Conservation (phyloP, 257 asterid species). For the Lycium barbarum region DNA sequence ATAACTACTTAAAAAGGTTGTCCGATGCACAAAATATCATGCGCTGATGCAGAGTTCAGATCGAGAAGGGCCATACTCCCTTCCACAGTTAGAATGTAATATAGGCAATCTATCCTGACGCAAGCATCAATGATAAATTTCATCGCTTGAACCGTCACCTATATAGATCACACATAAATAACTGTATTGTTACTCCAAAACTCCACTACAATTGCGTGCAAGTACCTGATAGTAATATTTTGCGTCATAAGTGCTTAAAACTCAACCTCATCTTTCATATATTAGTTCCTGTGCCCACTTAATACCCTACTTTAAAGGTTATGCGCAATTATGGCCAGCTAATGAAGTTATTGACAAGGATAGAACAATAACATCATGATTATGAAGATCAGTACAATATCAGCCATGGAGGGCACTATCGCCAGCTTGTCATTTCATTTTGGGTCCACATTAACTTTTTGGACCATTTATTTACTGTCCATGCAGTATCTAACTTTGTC, state of each 20-base stretch:
- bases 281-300: background rate
- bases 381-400: constrained; percentile 50
- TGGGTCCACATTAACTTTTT: constrained; percentile 46
- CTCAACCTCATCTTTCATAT: background rate
- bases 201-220: background rate
- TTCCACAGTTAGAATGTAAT: background rate
- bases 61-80: background rate
- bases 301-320: background rate
- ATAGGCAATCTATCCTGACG: background rate
- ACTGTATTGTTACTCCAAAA: background rate
- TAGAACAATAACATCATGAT: constrained; percentile 56
- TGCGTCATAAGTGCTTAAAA: background rate
- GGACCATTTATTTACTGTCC: constrained; percentile 35
- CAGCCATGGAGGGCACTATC: constrained; percentile 20
- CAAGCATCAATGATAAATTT: background rate
- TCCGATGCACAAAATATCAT: background rate
- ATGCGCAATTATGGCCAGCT: constrained; percentile 31
- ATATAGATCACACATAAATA: background rate
- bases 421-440: constrained; percentile 19
- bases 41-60: background rate
- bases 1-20: background rate
- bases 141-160: background rate
- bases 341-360: constrained; percentile 45
- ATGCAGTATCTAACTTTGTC: constrained; percentile 43
- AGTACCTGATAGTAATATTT: background rate